Conservation (phyloP, 1,284 basidiomycete species). For the Cryptococcus sp. region DNA sequence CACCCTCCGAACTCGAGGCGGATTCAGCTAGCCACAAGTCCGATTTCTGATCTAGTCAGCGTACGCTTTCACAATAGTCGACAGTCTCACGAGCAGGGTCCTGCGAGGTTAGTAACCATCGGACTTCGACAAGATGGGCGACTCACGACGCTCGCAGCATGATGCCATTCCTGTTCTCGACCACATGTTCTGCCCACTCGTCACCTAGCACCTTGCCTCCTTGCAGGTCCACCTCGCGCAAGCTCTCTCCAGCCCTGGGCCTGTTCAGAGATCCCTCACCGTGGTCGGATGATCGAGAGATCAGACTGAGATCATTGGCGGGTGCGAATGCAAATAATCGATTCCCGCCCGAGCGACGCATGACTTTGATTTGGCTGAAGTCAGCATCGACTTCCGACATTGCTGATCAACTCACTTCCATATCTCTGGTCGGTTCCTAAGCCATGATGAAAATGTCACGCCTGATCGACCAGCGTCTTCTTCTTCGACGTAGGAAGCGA, state of each 20-base stretch:
- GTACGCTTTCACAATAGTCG: neutral
- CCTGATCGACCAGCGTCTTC: conserved; percentile 59
- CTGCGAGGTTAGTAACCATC: conserved; percentile 47
- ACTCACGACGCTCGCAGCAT: conserved; percentile 78
- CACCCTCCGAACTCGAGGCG: conserved; percentile 56
- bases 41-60: conserved; percentile 56
- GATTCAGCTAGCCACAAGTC: conserved; percentile 82
- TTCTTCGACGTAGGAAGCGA: conserved; percentile 83
- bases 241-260: conserved; percentile 1
- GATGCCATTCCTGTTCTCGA: conserved; percentile 89
- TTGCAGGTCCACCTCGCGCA: conserved; percentile 62
- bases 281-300: conserved; percentile 40
- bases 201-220: conserved; percentile 85
- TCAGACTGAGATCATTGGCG: conserved; percentile 69
- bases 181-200: conserved; percentile 88
- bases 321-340: conserved; percentile 82
- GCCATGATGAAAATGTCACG: conserved; percentile 79
- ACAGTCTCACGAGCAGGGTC: conserved; percentile 56
- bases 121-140: conserved; percentile 1
- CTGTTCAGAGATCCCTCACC: conserved; percentile 15
- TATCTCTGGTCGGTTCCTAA: conserved; percentile 82
- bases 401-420: conserved; percentile 76
- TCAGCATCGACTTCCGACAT: too few species aligned
- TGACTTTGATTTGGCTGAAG: conserved; percentile 72
- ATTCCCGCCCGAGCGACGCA: conserved; percentile 71